Evolutionary conservation across 305 asterid species (phyloP), one percentile per base, ranked within the genome.

Genomic region (Fraxinus floribunda): DNA sequence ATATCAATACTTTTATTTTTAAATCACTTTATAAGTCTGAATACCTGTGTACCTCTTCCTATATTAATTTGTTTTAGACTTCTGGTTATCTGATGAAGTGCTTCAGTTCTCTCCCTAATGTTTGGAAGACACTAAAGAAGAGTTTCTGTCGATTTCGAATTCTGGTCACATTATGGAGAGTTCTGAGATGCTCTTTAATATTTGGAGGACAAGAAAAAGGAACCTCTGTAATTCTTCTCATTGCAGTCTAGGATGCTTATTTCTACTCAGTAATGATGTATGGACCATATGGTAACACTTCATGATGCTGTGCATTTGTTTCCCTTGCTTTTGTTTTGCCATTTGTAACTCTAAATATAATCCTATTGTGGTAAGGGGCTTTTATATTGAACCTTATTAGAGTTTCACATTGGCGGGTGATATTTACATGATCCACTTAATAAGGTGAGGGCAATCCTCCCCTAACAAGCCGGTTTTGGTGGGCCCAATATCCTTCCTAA

Each of bases 61-160:
- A 34, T 55, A 29, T 60, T 82, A 41, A 26, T 52, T 80, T 79
- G 34, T 46, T 64, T 26, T 30, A 71, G 71, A 76, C 46, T 81
- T 70, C 75, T 55, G 57, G 74, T 26, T 26, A 49, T 39, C 29
- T 22, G 76, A 71, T 80, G 44, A 62, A 86, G 34, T 75, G 52
- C 55, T 35, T 76, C 77, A 44, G 83, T 66, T 75, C 76, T 57
- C 49, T 78, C 41, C 66, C 44, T 76, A 77, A 68, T 73, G 52
- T 46, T 22, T 38, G 64, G 57, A 52, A 34, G 8, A 36, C 20
- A 64, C 3, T 10, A 60, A 57, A 57, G 68, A 20, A 24, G 44
- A 57, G 11, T 26, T 57, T 81, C 62, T 0, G 70, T 76, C 10
- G 46, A 72, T 72, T 10, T 80, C 1, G 44, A 38, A 55, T 26